These are phyloP conservation scores for Plasmodium inui DNA, from an alignment of 169 alveolate species.

Conservation along the genomic window DNA sequence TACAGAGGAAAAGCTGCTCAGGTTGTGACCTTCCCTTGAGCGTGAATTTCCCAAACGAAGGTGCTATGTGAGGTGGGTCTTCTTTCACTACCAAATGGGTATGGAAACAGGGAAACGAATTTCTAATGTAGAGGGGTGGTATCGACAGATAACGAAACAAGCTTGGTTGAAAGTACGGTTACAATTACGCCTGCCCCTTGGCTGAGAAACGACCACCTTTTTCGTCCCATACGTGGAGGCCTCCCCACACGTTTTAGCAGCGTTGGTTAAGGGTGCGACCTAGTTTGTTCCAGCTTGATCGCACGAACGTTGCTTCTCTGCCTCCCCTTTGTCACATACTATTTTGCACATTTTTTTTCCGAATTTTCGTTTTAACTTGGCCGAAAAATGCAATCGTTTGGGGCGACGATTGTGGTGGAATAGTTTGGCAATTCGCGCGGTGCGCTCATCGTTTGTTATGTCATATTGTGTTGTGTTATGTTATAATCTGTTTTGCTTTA, in stretches of 20 bases:
- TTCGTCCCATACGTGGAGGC: background rate
- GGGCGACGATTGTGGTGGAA: background rate
- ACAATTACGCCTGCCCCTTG: background rate
- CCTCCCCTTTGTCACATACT: background rate
- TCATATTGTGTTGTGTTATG: background rate
- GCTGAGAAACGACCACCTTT: background rate
- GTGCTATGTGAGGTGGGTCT: background rate
- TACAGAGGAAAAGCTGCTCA: background rate
- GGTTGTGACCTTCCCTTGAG: background rate
- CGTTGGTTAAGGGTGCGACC: background rate
- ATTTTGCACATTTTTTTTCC: background rate
- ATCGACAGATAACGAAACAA: background rate
- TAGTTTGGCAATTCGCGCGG: background rate
- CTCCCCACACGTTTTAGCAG: background rate
- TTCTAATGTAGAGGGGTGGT: background rate
- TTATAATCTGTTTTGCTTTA: background rate
- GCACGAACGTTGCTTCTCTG: background rate
- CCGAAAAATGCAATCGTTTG: background rate
- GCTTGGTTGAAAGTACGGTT: background rate
- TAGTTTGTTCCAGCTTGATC: background rate
- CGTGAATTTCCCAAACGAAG: background rate
- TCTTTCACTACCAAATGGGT: background rate
- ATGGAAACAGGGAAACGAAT: too few relatives aligned
- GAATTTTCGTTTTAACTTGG: background rate
- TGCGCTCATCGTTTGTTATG: background rate